phyloP scores from a whole-genome alignment of 306 rosid species.

The Corylus avellana region DNA sequence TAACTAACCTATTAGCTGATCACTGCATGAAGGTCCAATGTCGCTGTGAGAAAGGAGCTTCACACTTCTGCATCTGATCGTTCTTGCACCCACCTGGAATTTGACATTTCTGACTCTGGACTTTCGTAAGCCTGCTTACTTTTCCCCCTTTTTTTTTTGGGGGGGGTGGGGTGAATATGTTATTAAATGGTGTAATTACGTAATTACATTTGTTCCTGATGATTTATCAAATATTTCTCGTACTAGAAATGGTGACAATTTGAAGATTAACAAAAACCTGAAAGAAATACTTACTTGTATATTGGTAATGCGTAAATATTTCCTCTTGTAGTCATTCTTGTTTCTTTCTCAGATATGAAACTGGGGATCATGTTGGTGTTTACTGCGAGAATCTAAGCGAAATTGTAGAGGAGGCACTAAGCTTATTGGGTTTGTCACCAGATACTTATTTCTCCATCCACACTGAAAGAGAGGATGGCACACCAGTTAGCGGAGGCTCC shows the following conservation, averaged over 20 bases:
- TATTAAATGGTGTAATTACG: neutral
- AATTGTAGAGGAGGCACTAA: constrained; percentile 74
- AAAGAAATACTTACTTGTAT: neutral
- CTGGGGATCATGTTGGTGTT: constrained; percentile 99
- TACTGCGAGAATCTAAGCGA: constrained; percentile 89
- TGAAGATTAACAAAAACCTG: constrained; percentile 13
- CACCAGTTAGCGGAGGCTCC: constrained; percentile 73
- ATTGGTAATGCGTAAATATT: constrained; percentile 13
- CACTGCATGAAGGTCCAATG: constrained; percentile 73
- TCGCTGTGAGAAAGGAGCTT: constrained; percentile 91
- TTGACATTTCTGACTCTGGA: constrained; percentile 79
- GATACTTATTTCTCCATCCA: constrained; percentile 82
- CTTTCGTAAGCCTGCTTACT: constrained; percentile 56
- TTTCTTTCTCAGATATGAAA: constrained; percentile 71
- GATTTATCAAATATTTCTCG: neutral
- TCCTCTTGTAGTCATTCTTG: constrained; percentile 10
- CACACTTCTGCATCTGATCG: constrained; percentile 87
- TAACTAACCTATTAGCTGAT: constrained; percentile 35
- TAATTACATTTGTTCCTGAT: neutral
- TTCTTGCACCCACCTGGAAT: constrained; percentile 93
- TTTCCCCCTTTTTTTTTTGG: neutral
- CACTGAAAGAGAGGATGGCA: constrained; percentile 78
- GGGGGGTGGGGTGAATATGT: neutral
- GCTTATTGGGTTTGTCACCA: constrained; percentile 67
- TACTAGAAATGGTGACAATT: neutral